Conservation (phyloP, 2,329 filamentous ascomycete genomes). For the Ascocoryne sarcoides region DNA sequence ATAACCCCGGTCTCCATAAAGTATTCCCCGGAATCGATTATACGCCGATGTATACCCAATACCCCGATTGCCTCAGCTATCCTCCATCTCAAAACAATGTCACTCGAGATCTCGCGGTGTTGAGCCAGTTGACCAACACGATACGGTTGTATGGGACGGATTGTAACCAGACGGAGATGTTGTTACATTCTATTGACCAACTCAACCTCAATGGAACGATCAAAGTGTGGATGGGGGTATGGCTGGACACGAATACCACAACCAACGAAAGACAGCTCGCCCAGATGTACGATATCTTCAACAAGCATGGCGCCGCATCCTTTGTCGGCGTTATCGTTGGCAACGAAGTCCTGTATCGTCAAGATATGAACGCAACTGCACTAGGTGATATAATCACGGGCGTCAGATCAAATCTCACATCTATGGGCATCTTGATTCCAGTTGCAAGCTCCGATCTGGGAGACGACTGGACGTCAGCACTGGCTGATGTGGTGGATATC, state of each 20-base stretch:
- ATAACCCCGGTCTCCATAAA: slow-evolving; percentile 76
- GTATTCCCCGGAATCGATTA: slow-evolving; percentile 96
- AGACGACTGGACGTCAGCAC: slow-evolving; percentile 67
- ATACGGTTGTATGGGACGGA: slow-evolving; percentile 90
- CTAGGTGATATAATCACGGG: slow-evolving; percentile 56
- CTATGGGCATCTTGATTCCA: slow-evolving; percentile 56
- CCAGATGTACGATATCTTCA: slow-evolving; percentile 78
- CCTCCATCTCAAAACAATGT: slow-evolving; percentile 90
- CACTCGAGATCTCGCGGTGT: slow-evolving; percentile 80
- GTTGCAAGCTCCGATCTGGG: slow-evolving; percentile 85
- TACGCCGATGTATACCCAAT: slow-evolving; percentile 84
- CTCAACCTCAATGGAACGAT: slow-evolving; percentile 62
- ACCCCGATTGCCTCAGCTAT: slow-evolving; percentile 68
- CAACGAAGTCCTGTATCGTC: slow-evolving; percentile 68
- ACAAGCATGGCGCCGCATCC: slow-evolving; percentile 54
- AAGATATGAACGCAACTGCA: slow-evolving; percentile 59
- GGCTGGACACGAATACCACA: slow-evolving; percentile 75
- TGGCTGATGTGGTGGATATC: slow-evolving; percentile 67
- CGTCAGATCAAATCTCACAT: slow-evolving; percentile 65
- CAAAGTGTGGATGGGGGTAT: slow-evolving; percentile 92
- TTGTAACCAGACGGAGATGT: slow-evolving; percentile 95
- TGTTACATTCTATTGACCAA: slow-evolving; percentile 69
- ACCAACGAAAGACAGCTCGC: slow-evolving; percentile 75
- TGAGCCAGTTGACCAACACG: slow-evolving; percentile 81
- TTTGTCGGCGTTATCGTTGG: slow-evolving; percentile 80